Conservation (phyloP, 2,329 filamentous ascomycete species). For the Fusarium begoniae region DNA sequence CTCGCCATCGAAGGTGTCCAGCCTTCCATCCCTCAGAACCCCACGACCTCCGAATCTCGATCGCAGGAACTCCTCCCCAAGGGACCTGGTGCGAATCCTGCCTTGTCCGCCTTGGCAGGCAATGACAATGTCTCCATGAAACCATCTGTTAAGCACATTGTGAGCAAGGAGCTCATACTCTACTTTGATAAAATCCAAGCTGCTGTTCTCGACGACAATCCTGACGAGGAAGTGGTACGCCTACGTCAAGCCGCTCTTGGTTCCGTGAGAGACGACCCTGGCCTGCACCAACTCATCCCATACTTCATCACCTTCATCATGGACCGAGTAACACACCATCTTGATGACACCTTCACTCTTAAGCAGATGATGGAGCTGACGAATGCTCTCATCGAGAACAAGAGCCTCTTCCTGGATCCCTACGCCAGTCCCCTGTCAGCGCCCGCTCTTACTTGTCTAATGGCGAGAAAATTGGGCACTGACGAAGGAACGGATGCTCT, state of each 20-base stretch:
- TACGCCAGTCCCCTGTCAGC: slow-evolving; percentile 76
- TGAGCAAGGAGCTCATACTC: slow-evolving; percentile 94
- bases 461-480: slow-evolving; percentile 77
- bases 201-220: slow-evolving; percentile 87
- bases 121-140: slow-evolving; percentile 86
- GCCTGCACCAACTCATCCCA: slow-evolving; percentile 92
- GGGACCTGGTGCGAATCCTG: slow-evolving; percentile 86
- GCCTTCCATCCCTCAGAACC: slow-evolving; percentile 95
- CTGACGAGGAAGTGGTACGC: slow-evolving; percentile 76
- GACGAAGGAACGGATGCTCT: slow-evolving; percentile 62
- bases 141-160: slow-evolving; percentile 92
- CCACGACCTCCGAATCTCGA: slow-evolving; percentile 83
- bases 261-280: slow-evolving; percentile 87
- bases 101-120: slow-evolving; percentile 81
- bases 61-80: slow-evolving; percentile 89
- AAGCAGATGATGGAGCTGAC: slow-evolving; percentile 93
- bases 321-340: slow-evolving; percentile 92
- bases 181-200: slow-evolving; percentile 96
- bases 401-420: slow-evolving; percentile 75
- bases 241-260: slow-evolving; percentile 86
- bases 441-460: slow-evolving; percentile 89
- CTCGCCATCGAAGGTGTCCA: slow-evolving; percentile 97
- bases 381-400: slow-evolving; percentile 84
- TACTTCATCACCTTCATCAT: slow-evolving; percentile 97
- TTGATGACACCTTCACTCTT: slow-evolving; percentile 89